These are phyloP conservation scores for Plectosphaerella sp. DNA, from an alignment of 2,329 filamentous ascomycete genomes.

Conservation along the genomic window DNA sequence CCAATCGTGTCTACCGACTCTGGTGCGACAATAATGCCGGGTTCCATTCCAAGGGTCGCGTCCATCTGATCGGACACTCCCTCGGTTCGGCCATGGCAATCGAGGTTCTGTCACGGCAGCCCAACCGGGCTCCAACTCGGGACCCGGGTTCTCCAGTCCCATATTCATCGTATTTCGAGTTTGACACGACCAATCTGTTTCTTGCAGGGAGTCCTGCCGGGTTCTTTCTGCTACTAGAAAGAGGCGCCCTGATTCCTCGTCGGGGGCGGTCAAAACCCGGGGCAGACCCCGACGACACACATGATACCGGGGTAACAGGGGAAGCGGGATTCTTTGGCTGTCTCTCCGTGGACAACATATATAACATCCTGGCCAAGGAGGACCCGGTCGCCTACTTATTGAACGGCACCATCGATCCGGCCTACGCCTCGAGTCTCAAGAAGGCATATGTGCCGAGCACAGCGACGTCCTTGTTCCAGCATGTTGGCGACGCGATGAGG, in stretches of 20 bases:
- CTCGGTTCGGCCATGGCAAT: slow-evolving; percentile 92
- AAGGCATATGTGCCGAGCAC: slow-evolving; percentile 74
- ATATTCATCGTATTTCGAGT: slow-evolving; percentile 69
- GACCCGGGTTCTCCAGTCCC: slow-evolving; percentile 34
- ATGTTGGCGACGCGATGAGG: slow-evolving; percentile 58
- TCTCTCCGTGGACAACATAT: slow-evolving; percentile 90
- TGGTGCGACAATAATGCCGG: slow-evolving; percentile 94
- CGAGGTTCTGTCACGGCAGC: slow-evolving; percentile 86
- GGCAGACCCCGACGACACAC: slow-evolving; percentile 57
- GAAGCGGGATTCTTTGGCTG: slow-evolving; percentile 80
- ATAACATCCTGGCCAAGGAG: slow-evolving; percentile 76
- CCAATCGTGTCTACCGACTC: slow-evolving; percentile 89
- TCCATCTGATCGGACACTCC: slow-evolving; percentile 91
- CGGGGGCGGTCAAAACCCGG: slow-evolving; percentile 72
- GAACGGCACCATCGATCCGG: slow-evolving; percentile 82
- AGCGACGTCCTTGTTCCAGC: slow-evolving; percentile 59
- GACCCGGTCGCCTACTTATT: slow-evolving; percentile 85
- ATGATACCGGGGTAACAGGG: slow-evolving; percentile 62
- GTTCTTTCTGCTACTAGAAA: slow-evolving; percentile 88
- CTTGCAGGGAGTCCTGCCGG: slow-evolving; percentile 85
- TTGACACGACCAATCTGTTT: slow-evolving; percentile 87
- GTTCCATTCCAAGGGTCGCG: slow-evolving; percentile 74
- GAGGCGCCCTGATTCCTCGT: slow-evolving; percentile 66
- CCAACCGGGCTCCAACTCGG: slow-evolving; percentile 59
- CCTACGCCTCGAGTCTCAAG: slow-evolving; percentile 73